Evolutionary conservation across 2,329 filamentous ascomycete genomes (phyloP).

Genomic region (Aspergillus vadensis): DNA sequence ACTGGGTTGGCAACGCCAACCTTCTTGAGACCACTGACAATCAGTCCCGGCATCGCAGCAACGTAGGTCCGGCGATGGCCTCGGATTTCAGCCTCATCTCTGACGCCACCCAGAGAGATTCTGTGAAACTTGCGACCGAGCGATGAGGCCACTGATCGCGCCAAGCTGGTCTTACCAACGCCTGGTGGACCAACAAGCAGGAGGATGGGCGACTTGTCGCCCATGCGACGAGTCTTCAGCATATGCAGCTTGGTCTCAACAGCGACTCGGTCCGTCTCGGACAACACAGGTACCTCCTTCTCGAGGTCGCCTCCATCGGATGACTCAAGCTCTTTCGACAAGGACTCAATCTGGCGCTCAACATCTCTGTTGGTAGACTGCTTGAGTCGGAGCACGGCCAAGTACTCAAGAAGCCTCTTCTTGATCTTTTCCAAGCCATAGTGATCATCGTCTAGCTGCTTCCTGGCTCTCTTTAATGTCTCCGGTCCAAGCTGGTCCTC

Average conservation of each 20-base stretch:
- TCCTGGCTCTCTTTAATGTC: constrained; percentile 75
- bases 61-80: constrained; percentile 95
- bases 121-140: constrained; percentile 94
- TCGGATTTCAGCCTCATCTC: constrained; percentile 95
- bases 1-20: constrained; percentile 95
- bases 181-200: constrained; percentile 91
- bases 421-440: constrained; percentile 97
- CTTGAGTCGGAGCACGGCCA: constrained; percentile 94
- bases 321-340: constrained; percentile 50
- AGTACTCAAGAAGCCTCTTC: constrained; percentile 90
- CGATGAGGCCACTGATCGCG: constrained; percentile 87
- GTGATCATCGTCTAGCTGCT: constrained; percentile 93
- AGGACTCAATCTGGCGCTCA: constrained; percentile 69
- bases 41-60: constrained; percentile 95
- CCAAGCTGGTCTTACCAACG: constrained; percentile 93
- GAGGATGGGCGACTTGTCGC: constrained; percentile 94
- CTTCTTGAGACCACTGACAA: constrained; percentile 92
- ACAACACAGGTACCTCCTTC: constrained; percentile 57
- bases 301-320: constrained; percentile 50
- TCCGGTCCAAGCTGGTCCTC: constrained; percentile 82
- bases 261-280: constrained; percentile 49
- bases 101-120: constrained; percentile 91
- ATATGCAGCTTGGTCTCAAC: constrained; percentile 69
- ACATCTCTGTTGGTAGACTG: constrained; percentile 84
- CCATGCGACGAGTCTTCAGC: constrained; percentile 78